Conservation (phyloP, 2,329 filamentous ascomycete genomes). For the Aspergillus flavus region DNA sequence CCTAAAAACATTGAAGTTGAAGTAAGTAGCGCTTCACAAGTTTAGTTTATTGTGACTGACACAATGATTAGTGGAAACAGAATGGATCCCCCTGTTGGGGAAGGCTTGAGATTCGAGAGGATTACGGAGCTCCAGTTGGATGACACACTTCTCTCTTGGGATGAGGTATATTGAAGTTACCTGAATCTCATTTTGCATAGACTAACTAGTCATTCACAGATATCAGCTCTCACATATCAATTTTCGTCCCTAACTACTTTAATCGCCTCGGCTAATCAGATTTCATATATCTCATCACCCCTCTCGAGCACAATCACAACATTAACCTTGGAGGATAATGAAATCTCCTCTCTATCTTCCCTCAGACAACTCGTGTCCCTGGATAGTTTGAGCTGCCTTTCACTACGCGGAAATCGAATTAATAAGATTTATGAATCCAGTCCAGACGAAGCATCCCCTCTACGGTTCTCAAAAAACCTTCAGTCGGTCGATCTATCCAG, state of each 20-base stretch:
- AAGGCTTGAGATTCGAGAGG: conserved; percentile 48
- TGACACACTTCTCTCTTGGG: conserved; percentile 68
- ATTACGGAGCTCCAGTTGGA: conserved; percentile 67
- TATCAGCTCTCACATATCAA: conserved; percentile 35
- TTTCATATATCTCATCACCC: conserved; percentile 32
- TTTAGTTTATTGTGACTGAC: conserved; percentile 17
- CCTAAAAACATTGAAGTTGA: conserved; percentile 68
- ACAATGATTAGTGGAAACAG: conserved; percentile 68
- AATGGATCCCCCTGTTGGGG: conserved; percentile 45
- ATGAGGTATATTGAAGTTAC: conserved; percentile 55
- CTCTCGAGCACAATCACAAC: conserved; percentile 43
- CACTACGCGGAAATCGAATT: conserved; percentile 77
- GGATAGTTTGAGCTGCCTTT: conserved; percentile 51
- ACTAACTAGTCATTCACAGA: conserved; percentile 29
- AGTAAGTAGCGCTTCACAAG: conserved; percentile 56
- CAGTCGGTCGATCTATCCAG: conserved; percentile 73
- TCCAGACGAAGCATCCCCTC: conserved; percentile 30
- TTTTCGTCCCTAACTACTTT: conserved; percentile 40
- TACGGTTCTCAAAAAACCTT: conserved; percentile 58
- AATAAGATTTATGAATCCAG: conserved; percentile 43
- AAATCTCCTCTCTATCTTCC: conserved; percentile 39
- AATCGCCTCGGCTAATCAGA: conserved; percentile 39
- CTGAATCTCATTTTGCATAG: conserved; percentile 8
- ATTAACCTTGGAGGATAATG: conserved; percentile 54
- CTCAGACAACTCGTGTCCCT: conserved; percentile 57